These are phyloP conservation scores for Cucurbita argyrosperma DNA, from an alignment of 306 rosid species.

Conservation along the genomic window DNA sequence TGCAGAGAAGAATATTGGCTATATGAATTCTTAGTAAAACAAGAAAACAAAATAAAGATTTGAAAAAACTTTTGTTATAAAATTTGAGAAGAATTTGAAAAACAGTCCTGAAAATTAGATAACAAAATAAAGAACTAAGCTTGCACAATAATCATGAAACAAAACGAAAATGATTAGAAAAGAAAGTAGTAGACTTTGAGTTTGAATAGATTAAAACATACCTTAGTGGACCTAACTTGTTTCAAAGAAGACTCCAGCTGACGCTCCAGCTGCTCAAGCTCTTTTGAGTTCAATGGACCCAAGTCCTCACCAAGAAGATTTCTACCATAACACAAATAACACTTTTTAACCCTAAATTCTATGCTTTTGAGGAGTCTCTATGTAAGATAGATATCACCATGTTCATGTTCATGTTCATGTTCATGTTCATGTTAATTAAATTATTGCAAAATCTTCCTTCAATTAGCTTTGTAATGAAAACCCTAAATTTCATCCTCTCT, in stretches of 20 bases:
- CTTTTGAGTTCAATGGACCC: slow-evolving; percentile 76
- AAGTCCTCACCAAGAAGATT: slow-evolving; percentile 91
- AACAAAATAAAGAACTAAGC: too few relatives aligned
- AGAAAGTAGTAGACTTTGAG: background rate
- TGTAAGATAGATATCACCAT: background rate
- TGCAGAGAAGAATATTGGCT: too few relatives aligned
- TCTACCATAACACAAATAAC: slow-evolving; percentile 17
- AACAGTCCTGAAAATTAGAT: too few relatives aligned
- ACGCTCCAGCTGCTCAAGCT: slow-evolving; percentile 89
- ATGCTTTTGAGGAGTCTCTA: too few relatives aligned
- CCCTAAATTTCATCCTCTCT: background rate
- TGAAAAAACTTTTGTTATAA: too few relatives aligned
- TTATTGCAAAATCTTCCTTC: background rate
- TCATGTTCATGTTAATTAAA: background rate
- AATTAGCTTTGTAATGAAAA: background rate
- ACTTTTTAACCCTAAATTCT: background rate
- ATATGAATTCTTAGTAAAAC: too few relatives aligned
- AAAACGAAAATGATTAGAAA: too few relatives aligned
- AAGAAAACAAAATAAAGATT: too few relatives aligned
- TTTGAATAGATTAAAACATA: slow-evolving; percentile 4
- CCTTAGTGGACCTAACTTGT: slow-evolving; percentile 83
- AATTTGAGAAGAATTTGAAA: too few relatives aligned
- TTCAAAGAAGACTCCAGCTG: slow-evolving; percentile 82
- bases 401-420: background rate
- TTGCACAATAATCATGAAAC: too few relatives aligned